Evolutionary conservation across 2,329 filamentous ascomycete species (phyloP), one percentile per base, ranked within the genome.

Genomic region (Phialemonium atrogriseum): DNA sequence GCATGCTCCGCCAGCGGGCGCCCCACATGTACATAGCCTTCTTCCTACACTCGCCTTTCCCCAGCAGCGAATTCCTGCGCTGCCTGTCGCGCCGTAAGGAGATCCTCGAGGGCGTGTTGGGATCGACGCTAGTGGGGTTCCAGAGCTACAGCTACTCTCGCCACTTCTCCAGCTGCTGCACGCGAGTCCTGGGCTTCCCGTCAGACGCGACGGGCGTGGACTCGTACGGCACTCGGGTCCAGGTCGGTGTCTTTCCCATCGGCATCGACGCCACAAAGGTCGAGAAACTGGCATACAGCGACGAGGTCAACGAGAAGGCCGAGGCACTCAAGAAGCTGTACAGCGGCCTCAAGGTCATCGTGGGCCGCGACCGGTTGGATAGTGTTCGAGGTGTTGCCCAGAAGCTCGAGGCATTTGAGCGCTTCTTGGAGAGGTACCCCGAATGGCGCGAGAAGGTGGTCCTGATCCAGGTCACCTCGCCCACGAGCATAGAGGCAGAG

Each of bases 91-190:
- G 85, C 42, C 77, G 89, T 44, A 94, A 94, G 58, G 87, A 95
- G 54, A 71, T 96, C 9, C 66, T 96, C 10, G 86, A 91, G 45
- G 91, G 91, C 29, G 78, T 94, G 27, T 68, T 96, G 24, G 88
- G 89, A 12, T 77, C 89, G 34, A 95, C 95, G 56, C 79, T 96
- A 64, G 77, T 96, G 40, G 88, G 87, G 1, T 95, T 96, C 62
- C 89, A 96, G 58, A 91, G 87, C 7, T 91, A 87, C 62, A 91
- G 87, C 55, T 96, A 94, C 57, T 89, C 88, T 10, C 78, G 88
- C 15, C 89, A 96, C 56, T 96, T 96, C 55, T 77, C 86, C 22
- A 94, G 86, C 43, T 95, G 88, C 60, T 95, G 88, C 59, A 93
- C 86, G 2, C 77, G 88, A 16, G 82, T 95, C 29, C 69, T 95